Percentiles rank a stretch among this genome's conserved stretches.
These are phyloP conservation scores for Arthrobotrys entomopaga DNA, from an alignment of 2,329 filamentous ascomycete species.

Conservation along the genomic window DNA sequence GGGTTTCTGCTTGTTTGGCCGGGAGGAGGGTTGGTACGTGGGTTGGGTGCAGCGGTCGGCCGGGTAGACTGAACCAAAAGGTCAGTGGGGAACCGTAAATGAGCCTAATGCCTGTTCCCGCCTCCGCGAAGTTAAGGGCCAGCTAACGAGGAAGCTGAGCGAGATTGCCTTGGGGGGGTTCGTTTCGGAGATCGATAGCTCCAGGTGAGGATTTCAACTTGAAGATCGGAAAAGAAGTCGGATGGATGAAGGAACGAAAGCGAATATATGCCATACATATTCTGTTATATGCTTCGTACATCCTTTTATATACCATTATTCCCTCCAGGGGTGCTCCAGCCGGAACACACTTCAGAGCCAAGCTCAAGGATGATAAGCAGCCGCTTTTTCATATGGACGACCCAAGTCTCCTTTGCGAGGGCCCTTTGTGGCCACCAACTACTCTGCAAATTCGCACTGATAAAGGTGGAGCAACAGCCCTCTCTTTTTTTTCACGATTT, in stretches of 20 bases:
- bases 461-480: conserved; percentile 28
- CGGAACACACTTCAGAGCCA: conserved; percentile 29
- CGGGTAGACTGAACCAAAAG: conserved; percentile 32
- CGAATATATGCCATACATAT: too few species aligned
- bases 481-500: neutral
- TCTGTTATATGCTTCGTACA: too few species aligned
- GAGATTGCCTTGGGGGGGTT: conserved; percentile 3
- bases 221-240: conserved; percentile 16
- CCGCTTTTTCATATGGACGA: too few species aligned
- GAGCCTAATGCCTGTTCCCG: conserved; percentile 48
- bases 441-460: neutral
- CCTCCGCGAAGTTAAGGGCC: conserved; percentile 36
- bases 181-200: conserved; percentile 1
- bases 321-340: too few species aligned
- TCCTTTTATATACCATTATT: too few species aligned
- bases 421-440: conserved; percentile 2
- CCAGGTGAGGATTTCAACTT: conserved; percentile 5
- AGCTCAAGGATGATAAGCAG: conserved; percentile 19
- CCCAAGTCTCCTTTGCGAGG: too few species aligned
- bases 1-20: conserved; percentile 17
- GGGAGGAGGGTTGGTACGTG: conserved; percentile 23
- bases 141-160: conserved; percentile 18
- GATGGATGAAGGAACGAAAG: conserved; percentile 6
- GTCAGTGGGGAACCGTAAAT: conserved; percentile 39
- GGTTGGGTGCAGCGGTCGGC: conserved; percentile 43